Percentiles rank a stretch among this genome's conserved stretches.
Evolutionary conservation across 768 basidiomycete species (phyloP).

Genomic region (Mycena galericulata): DNA sequence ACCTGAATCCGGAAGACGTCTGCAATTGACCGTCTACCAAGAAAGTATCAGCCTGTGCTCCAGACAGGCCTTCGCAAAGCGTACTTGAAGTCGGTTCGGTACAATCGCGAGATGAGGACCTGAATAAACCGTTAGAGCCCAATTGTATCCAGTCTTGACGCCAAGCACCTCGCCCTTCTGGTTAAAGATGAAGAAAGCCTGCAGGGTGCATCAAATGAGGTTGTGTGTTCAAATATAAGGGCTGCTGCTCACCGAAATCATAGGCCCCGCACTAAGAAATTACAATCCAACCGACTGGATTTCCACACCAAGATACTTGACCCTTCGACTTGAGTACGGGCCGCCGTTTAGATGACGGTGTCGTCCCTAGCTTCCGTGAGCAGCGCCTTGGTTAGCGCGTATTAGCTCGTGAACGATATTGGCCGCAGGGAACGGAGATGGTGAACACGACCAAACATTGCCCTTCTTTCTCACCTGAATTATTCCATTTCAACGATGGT

Average conservation of each 20-base stretch:
- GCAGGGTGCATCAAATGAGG: not conserved
- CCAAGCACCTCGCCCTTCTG: slow-evolving; percentile 95
- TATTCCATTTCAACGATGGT: no score
- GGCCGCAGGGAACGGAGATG: no score
- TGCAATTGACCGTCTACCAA: slow-evolving; percentile 88
- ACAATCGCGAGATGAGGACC: slow-evolving; percentile 97
- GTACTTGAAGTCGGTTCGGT: slow-evolving; percentile 97
- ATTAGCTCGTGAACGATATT: no score
- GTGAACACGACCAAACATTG: no score
- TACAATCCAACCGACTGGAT: no score
- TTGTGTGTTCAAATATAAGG: not conserved
- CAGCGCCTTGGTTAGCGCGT: no score
- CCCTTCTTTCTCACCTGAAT: no score
- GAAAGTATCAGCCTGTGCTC: slow-evolving; percentile 3
- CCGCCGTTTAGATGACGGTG: no score
- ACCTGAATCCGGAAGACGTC: slow-evolving; percentile 99
- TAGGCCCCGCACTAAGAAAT: not conserved
- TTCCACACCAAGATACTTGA: no score
- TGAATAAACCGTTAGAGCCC: slow-evolving; percentile 44
- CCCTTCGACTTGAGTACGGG: no score
- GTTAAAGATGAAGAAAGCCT: slow-evolving; percentile 99
- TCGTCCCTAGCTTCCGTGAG: no score
- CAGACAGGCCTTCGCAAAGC: slow-evolving; percentile 35
- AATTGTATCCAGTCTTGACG: slow-evolving; percentile 22
- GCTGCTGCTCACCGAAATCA: slow-evolving; percentile 23